Base-by-base conservation (phyloP, 2,329 filamentous ascomycete species). In the Davidsoniella neocaledoniae region DNA sequence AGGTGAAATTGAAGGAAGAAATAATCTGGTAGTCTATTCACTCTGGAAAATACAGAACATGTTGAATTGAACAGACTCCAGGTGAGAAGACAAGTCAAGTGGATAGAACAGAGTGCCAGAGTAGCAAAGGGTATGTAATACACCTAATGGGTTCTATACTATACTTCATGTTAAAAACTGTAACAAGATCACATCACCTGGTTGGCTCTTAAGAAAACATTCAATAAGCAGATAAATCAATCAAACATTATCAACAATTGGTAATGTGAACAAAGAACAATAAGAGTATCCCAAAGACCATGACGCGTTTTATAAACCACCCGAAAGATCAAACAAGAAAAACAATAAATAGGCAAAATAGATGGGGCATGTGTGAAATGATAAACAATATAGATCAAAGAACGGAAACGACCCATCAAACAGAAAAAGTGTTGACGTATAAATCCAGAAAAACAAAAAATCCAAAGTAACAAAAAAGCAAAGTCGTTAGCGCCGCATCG, bases 391-490 rank as follows among this genome's bases (percentile, higher is more conserved):
- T 21, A 26, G 25, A 37, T 16, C 38, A 21, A 46, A 33, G 38
- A 46, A 40, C 14, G 26, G 36, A 48, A 26, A 43, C 16, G 39
- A 37, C 19, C 21, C 6, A 21, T 19, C 19, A 33, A n/a, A 43
- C 17, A 12, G 12, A 26, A 17, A 7, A 19, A 37, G 9, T 26
- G 41, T 12, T 9, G 16, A 26, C 21, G 17, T 37, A 23, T 12
- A 21, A 25, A 43, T 21, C n/a, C 16, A 23, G 21, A n/a, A 53
- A 53, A 53, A 43, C 16, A 43, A 48, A 38, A 23, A 26, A 49
- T 23, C 48, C 44, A 47, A 50, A 51, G 53, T 52, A 26, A 53
- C 53, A 48, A 53, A 55, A 54, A 45, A 48, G 21, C 49, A 33
- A 29, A 43, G 40, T 26, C 14, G 25, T 33, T 33, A 33, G 29